Evolutionary conservation across 148 eudicot genomes (phyloP).

Genomic region (Rhododendron vialii): DNA sequence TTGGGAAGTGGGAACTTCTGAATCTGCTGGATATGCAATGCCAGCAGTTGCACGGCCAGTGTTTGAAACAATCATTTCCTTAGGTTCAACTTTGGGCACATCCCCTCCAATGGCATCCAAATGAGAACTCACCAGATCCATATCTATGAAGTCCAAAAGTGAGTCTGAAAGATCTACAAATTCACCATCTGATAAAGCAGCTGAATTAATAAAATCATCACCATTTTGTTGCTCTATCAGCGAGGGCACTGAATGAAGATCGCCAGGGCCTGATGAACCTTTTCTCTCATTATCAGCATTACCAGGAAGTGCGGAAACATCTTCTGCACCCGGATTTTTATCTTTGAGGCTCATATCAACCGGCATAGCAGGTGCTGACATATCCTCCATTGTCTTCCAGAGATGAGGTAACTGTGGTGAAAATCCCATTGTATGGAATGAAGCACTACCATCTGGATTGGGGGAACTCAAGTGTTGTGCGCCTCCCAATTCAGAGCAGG

Average conservation of each 20-base stretch:
- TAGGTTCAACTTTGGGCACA: constrained; percentile 24
- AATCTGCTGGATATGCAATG: constrained; percentile 22
- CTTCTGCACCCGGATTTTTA: constrained; percentile 26
- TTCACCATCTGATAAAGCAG: constrained; percentile 34
- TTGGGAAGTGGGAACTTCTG: constrained; percentile 13
- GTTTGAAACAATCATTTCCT: constrained; percentile 23
- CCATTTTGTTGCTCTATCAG: constrained; percentile 22
- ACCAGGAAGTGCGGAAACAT: constrained; percentile 30
- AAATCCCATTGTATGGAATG: constrained; percentile 47
- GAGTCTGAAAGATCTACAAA: constrained; percentile 41
- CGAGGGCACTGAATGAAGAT: constrained; percentile 22
- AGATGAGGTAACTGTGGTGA: constrained; percentile 52
- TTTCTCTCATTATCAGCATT: constrained; percentile 21
- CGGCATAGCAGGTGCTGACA: constrained; percentile 37
- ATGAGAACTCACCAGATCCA: constrained; percentile 38
- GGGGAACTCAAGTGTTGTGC: constrained; percentile 35
- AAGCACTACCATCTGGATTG: constrained; percentile 41
- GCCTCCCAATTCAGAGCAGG: constrained; percentile 33
- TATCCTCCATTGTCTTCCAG: constrained; percentile 53
- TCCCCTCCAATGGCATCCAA: constrained; percentile 24
- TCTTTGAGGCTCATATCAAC: constrained; percentile 22
- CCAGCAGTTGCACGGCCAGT: constrained; percentile 17
- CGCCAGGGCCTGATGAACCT: constrained; percentile 20
- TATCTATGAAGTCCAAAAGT: constrained; percentile 43
- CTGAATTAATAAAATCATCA: constrained; percentile 25